A percentile compares a stretch with the other conserved stretches of the same genome.
These are phyloP conservation scores for Neurospora pannonica DNA, from an alignment of 495 filamentous ascomycete species.

Conservation along the genomic window DNA sequence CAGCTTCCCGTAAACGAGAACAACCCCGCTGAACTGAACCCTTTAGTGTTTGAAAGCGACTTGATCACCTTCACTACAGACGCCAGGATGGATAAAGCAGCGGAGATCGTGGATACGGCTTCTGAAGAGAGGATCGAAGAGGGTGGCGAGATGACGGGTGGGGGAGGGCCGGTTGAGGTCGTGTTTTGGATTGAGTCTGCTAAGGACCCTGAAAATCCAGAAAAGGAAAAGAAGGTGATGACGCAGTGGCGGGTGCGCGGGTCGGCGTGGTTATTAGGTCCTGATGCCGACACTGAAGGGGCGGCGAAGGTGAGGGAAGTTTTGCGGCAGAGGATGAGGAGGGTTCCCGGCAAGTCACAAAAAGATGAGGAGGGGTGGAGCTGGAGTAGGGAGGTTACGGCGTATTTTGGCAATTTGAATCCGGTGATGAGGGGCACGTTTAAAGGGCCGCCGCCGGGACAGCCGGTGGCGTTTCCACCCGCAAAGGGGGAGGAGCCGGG, in stretches of 20 bases:
- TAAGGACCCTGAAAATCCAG: conserved; percentile 27
- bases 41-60: conserved; percentile 60
- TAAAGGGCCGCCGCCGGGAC: conserved; percentile 65
- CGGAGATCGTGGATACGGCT: conserved; percentile 49
- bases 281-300: conserved; percentile 44
- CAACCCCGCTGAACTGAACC: conserved; percentile 54
- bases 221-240: conserved; percentile 5
- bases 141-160: conserved; percentile 39
- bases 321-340: conserved; percentile 40
- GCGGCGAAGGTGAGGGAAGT: conserved; percentile 34
- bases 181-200: conserved; percentile 63
- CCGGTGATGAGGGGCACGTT: conserved; percentile 75
- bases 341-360: conserved; percentile 11
- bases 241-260: conserved; percentile 84
- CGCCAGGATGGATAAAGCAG: conserved; percentile 70
- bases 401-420: conserved; percentile 78
- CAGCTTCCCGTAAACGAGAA: conserved; percentile 58
- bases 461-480: conserved; percentile 36
- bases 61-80: conserved; percentile 80
- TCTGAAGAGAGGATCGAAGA: neutral
- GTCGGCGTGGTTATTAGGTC: conserved; percentile 53
- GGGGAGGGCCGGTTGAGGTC: conserved; percentile 65
- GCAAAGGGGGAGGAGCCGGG: conserved; percentile 47
- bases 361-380: conserved; percentile 39
- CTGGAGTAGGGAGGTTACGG: conserved; percentile 65